phyloP scores from a whole-genome alignment of 108 stramenopile species.

The Skeletonema marinoi region DNA sequence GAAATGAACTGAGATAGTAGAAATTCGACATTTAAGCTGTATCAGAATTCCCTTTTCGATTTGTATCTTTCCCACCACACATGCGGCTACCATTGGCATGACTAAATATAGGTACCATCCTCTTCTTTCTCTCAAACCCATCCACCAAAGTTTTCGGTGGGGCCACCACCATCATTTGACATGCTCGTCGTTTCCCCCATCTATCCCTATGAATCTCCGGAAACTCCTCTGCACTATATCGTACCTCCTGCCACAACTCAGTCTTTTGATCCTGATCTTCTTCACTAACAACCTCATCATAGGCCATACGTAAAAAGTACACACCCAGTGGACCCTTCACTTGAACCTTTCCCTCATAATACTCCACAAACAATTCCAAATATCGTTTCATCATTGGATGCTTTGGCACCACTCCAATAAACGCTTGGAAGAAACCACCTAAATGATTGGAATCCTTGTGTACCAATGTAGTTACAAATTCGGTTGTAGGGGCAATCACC shows the following conservation, averaged over 20 bases:
- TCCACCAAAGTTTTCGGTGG: background rate
- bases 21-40: background rate
- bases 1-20: background rate
- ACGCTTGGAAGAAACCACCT: constrained; percentile 80
- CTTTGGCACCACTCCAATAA: constrained; percentile 58
- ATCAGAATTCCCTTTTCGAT: constrained; percentile 14
- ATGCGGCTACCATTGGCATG: constrained; percentile 79
- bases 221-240: constrained; percentile 44
- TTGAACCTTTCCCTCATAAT: constrained; percentile 56
- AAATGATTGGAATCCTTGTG: constrained; percentile 68
- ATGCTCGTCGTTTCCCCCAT: constrained; percentile 73
- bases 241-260: constrained; percentile 76
- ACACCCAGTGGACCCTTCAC: constrained; percentile 74
- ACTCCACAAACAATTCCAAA: constrained; percentile 68
- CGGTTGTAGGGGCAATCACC: constrained; percentile 44
- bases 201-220: constrained; percentile 54
- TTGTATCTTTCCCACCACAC: constrained; percentile 56
- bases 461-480: constrained; percentile 73
- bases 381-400: constrained; percentile 66
- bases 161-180: constrained; percentile 74
- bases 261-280: constrained; percentile 8
- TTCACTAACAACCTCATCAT: constrained; percentile 55
- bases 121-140: constrained; percentile 5
- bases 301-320: constrained; percentile 66
- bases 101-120: constrained; percentile 65